These are phyloP conservation scores for Podosphaera fusca DNA, from an alignment of 2,329 filamentous ascomycete genomes.

Conservation along the genomic window DNA sequence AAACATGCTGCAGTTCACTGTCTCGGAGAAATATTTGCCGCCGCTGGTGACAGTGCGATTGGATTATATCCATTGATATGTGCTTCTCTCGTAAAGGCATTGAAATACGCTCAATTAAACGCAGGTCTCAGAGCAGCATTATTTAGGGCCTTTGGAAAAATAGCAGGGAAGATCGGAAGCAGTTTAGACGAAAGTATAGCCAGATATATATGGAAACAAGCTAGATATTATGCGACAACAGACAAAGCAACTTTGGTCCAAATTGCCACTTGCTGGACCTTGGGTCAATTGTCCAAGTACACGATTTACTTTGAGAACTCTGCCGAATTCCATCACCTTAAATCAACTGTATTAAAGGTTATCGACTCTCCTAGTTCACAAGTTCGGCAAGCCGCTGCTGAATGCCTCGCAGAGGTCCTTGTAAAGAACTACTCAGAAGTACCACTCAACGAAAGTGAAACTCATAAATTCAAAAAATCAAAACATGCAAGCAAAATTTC, in stretches of 20 bases:
- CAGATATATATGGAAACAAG: constrained; percentile 87
- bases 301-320: constrained; percentile 73
- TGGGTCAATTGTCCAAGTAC: constrained; percentile 46
- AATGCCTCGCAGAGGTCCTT: constrained; percentile 62
- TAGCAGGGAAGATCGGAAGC: constrained; percentile 48
- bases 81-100: constrained; percentile 47
- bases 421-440: constrained; percentile 57
- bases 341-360: constrained; percentile 60
- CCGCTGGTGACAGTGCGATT: constrained; percentile 85
- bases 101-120: constrained; percentile 60
- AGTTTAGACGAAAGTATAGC: constrained; percentile 67
- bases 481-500: constrained; percentile 40
- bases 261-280: constrained; percentile 52
- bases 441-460: constrained; percentile 23
- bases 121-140: constrained; percentile 61
- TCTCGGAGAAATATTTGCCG: constrained; percentile 68
- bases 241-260: constrained; percentile 75
- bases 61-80: constrained; percentile 56
- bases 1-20: constrained; percentile 79
- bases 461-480: constrained; percentile 35
- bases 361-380: constrained; percentile 55
- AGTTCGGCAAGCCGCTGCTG: constrained; percentile 68
- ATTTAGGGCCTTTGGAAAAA: constrained; percentile 52
- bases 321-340: constrained; percentile 74
- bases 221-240: constrained; percentile 46